Evolutionary conservation across 1,139 yeast species (phyloP).

Genomic region (Yamadazyma conglobata): DNA sequence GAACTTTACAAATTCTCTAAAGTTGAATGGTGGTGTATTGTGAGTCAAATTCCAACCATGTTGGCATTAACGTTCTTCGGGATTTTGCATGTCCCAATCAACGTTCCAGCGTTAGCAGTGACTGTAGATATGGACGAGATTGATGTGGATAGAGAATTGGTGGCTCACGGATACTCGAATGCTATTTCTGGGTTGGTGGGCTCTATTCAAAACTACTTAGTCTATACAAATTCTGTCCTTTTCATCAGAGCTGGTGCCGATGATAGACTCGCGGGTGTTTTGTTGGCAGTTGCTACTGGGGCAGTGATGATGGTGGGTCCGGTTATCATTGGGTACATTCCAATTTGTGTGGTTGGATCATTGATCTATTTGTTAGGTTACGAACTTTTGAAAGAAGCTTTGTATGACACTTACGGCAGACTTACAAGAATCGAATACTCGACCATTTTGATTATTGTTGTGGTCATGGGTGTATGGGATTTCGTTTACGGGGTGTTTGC

Average conservation of each 20-base stretch:
- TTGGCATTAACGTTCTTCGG: constrained; percentile 94
- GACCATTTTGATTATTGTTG: constrained; percentile 79
- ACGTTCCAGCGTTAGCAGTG: constrained; percentile 95
- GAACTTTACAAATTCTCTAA: constrained; percentile 61
- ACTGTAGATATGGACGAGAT: constrained; percentile 81
- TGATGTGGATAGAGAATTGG: constrained; percentile 88
- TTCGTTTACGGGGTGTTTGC: constrained; percentile 89
- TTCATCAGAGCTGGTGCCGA: constrained; percentile 95
- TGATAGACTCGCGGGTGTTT: constrained; percentile 78
- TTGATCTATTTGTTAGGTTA: constrained; percentile 86
- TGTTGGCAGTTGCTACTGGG: constrained; percentile 79
- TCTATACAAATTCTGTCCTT: constrained; percentile 87
- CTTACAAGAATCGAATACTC: constrained; percentile 73
- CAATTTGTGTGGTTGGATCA: constrained; percentile 93
- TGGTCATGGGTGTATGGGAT: constrained; percentile 94
- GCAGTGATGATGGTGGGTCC: constrained; percentile 87
- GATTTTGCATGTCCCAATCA: constrained; percentile 91
- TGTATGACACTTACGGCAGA: constrained; percentile 80
- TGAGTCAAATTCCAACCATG: constrained; percentile 84
- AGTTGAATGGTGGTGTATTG: constrained; percentile 71
- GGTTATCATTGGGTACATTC: constrained; percentile 86
- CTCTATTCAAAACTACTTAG: constrained; percentile 88
- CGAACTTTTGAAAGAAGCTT: constrained; percentile 81
- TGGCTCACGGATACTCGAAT: constrained; percentile 95
- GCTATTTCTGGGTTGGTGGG: constrained; percentile 80